These are phyloP conservation scores for Paracoccidioides lutzii DNA, from an alignment of 2,329 filamentous ascomycete species.

Conservation along the genomic window DNA sequence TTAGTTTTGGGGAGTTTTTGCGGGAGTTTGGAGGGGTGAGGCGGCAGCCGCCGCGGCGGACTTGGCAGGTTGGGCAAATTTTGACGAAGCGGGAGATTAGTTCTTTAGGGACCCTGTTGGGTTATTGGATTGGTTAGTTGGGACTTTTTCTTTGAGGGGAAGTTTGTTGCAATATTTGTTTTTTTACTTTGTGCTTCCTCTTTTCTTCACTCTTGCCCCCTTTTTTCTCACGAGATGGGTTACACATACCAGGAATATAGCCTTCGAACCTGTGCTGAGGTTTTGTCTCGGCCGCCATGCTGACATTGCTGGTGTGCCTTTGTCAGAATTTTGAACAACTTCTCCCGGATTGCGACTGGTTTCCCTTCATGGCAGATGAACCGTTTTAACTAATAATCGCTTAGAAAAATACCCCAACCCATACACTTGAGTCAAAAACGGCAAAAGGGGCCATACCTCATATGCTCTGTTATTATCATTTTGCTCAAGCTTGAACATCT, in stretches of 20 bases:
- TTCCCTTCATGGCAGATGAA: constrained; percentile 40
- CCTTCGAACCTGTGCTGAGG: constrained; percentile 38
- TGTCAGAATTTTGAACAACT: constrained; percentile 39
- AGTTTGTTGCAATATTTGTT: background rate
- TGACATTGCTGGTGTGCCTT: constrained; percentile 39
- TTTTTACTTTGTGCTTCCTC: background rate
- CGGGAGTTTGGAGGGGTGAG: constrained; percentile 30
- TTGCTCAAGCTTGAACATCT: constrained; percentile 38
- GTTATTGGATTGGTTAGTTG: constrained; percentile 3
- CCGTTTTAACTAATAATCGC: constrained; percentile 20
- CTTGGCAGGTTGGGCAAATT: constrained; percentile 38
- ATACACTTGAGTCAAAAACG: too few species aligned
- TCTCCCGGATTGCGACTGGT: constrained; percentile 40
- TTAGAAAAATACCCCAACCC: too few species aligned
- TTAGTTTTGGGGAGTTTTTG: constrained; percentile 26
- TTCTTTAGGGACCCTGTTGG: constrained; percentile 38
- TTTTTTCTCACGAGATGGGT: background rate
- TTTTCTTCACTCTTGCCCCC: background rate
- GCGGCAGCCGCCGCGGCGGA: constrained; percentile 32
- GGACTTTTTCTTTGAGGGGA: background rate
- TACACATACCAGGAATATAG: constrained; percentile 37
- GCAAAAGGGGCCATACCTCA: constrained; percentile 21
- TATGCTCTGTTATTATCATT: constrained; percentile 24
- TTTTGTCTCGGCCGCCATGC: constrained; percentile 41
- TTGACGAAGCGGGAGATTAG: constrained; percentile 41